These are phyloP conservation scores for Ophiosphaerella korrae DNA, from an alignment of 2,329 filamentous ascomycete genomes.

Conservation along the genomic window DNA sequence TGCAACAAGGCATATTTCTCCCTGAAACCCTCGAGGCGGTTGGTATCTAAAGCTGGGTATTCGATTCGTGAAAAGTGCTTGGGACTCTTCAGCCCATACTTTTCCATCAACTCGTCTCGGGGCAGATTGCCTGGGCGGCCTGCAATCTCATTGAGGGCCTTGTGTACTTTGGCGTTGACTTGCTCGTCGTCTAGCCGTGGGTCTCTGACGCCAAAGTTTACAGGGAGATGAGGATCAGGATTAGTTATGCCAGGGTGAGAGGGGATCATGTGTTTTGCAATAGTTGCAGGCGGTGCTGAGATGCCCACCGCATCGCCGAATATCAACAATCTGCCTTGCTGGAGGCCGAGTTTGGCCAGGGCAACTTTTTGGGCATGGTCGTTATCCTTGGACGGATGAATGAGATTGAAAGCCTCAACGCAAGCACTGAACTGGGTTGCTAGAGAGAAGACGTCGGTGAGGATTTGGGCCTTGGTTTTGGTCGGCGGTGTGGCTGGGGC, in stretches of 20 bases:
- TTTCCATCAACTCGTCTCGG: constrained; percentile 53
- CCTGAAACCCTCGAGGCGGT: constrained; percentile 52
- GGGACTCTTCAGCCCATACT: constrained; percentile 52
- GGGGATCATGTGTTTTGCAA: constrained; percentile 53
- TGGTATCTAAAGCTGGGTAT: constrained; percentile 51
- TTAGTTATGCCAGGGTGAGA: constrained; percentile 51
- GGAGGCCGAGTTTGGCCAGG: constrained; percentile 51
- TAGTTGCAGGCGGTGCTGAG: constrained; percentile 49
- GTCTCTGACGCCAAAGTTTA: constrained; percentile 53
- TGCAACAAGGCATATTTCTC: constrained; percentile 52
- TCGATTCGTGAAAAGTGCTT: constrained; percentile 45
- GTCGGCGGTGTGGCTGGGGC: constrained; percentile 22
- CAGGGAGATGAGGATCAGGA: constrained; percentile 51
- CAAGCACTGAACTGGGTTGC: constrained; percentile 54
- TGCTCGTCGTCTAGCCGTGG: constrained; percentile 48
- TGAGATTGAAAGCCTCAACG: constrained; percentile 54
- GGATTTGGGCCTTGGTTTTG: constrained; percentile 39
- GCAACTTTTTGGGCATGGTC: constrained; percentile 52
- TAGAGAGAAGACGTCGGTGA: constrained; percentile 50
- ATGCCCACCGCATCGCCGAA: constrained; percentile 56
- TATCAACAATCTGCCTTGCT: constrained; percentile 55
- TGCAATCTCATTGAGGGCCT: constrained; percentile 52
- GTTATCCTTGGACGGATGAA: constrained; percentile 51
- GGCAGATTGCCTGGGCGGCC: constrained; percentile 48
- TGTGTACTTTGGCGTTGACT: constrained; percentile 46